Conservation (phyloP, 2,329 filamentous ascomycete species). For the Paraconiothyrium brasiliense region DNA sequence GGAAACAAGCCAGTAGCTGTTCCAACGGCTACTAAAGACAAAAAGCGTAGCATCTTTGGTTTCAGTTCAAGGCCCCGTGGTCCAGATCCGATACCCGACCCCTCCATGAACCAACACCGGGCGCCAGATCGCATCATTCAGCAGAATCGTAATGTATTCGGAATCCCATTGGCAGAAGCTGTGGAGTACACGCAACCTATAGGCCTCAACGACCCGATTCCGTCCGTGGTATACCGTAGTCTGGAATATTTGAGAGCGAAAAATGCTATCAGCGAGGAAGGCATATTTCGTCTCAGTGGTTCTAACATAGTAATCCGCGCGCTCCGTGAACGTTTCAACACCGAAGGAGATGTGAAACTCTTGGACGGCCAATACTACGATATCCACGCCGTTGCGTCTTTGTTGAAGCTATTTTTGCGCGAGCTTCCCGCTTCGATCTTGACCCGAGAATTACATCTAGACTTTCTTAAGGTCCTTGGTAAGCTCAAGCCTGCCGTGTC, state of each 20-base stretch:
- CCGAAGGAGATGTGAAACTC: constrained; percentile 88
- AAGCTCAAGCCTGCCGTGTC: constrained; percentile 34
- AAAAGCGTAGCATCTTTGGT: constrained; percentile 77
- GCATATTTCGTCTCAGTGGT: constrained; percentile 96
- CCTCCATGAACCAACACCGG: constrained; percentile 29
- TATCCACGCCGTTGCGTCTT: constrained; percentile 92
- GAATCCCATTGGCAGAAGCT: constrained; percentile 83
- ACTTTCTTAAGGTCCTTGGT: constrained; percentile 83
- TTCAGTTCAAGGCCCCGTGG: constrained; percentile 72
- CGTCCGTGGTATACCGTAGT: constrained; percentile 93
- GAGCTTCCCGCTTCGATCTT: constrained; percentile 92
- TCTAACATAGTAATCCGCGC: constrained; percentile 94
- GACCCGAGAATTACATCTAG: constrained; percentile 86
- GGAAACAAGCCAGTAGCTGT: constrained; percentile 73
- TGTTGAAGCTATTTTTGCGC: constrained; percentile 92
- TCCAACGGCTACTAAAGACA: constrained; percentile 74
- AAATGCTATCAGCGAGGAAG: constrained; percentile 85
- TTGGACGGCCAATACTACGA: constrained; percentile 90
- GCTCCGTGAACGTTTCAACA: constrained; percentile 91
- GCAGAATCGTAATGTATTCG: constrained; percentile 74
- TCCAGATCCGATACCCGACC: constrained; percentile 67
- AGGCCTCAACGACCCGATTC: constrained; percentile 78
- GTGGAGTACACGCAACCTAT: constrained; percentile 80
- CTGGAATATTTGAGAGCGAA: constrained; percentile 90
- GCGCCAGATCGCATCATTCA: constrained; percentile 40